These are phyloP conservation scores for Dendrobium nobile DNA, from an alignment of 106 monocot species.

Conservation along the genomic window DNA sequence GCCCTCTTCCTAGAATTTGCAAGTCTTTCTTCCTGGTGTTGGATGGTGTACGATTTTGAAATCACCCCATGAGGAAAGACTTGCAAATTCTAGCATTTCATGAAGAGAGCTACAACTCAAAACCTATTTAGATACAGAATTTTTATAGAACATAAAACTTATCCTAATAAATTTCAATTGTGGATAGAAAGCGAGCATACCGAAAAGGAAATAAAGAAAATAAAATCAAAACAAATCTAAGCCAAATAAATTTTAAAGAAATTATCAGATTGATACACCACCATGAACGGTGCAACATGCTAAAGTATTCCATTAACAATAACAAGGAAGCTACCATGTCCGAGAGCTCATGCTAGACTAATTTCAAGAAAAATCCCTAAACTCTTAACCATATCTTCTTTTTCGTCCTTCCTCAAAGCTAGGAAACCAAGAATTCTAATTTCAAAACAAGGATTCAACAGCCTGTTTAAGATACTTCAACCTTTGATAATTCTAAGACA, in stretches of 20 bases:
- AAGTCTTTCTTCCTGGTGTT: too few species aligned
- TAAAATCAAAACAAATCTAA: background rate
- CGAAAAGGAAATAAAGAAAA: background rate
- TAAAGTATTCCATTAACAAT: background rate
- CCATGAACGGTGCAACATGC: background rate
- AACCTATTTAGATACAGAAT: background rate
- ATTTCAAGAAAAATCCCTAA: background rate
- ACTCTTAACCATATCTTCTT: background rate
- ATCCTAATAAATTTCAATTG: background rate
- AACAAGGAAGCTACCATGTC: background rate
- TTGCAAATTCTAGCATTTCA: background rate
- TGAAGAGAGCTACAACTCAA: background rate
- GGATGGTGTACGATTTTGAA: background rate
- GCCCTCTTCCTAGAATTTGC: too few species aligned
- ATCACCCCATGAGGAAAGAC: background rate
- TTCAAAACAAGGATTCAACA: background rate
- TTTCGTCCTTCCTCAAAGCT: background rate
- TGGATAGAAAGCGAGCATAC: background rate
- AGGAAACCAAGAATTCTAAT: background rate
- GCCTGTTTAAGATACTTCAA: background rate
- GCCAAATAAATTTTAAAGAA: background rate
- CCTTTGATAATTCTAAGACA: background rate
- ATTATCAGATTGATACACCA: background rate
- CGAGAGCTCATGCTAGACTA: background rate
- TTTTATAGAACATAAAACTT: background rate